Conservation (phyloP, 139 green algal genomes). For the Trebouxia sp. region DNA sequence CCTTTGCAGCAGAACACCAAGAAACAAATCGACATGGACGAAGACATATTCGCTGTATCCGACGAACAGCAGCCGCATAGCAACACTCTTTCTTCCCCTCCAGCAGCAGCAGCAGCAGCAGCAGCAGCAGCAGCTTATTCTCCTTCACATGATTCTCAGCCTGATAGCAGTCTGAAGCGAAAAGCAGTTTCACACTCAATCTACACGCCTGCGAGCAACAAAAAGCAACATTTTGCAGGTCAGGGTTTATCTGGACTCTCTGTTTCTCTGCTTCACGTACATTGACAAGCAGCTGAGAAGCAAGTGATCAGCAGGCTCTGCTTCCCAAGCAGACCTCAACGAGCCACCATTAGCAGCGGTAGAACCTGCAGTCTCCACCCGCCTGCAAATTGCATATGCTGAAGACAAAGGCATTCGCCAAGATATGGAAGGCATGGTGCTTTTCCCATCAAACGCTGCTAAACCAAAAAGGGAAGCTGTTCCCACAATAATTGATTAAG, state of each 20-base stretch:
- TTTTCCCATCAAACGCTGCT: background rate
- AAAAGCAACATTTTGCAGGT: background rate
- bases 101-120: background rate
- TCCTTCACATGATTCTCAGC: background rate
- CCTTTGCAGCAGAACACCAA: no score
- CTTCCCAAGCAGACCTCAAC: background rate
- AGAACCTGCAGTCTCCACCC: no score
- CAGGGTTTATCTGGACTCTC: background rate
- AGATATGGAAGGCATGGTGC: slow-evolving; percentile 34
- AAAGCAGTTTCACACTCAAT: no score
- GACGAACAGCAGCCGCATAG: background rate
- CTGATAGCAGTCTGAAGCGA: background rate
- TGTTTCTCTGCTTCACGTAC: background rate
- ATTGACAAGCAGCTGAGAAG: background rate
- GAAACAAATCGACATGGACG: background rate
- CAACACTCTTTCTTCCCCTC: background rate
- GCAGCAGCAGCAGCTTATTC: background rate
- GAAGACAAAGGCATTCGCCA: slow-evolving; percentile 40
- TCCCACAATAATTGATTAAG: no score
- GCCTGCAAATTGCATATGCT: background rate
- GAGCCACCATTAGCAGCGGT: no score
- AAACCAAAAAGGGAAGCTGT: background rate
- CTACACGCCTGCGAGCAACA: no score
- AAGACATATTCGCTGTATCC: slow-evolving; percentile 16
- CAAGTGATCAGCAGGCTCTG: background rate